Percentiles rank a stretch among this genome's conserved stretches.
Evolutionary conservation across 2,329 filamentous ascomycete species (phyloP).

Genomic region (Penicillium oxalicum): DNA sequence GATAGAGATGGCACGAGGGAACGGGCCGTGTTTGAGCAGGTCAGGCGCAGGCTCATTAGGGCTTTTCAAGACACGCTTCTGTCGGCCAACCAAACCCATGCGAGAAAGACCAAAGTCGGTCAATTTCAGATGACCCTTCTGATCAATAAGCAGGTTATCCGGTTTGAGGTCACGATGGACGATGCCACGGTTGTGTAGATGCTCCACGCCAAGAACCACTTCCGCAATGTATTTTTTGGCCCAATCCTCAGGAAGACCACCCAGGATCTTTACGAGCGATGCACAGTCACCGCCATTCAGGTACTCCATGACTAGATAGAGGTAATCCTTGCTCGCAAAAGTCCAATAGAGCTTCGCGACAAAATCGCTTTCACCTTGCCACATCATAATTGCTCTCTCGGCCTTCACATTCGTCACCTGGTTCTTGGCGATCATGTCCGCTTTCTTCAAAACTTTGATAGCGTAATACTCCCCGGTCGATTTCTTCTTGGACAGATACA

Average conservation of each 20-base stretch:
- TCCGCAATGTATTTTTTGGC: conserved; percentile 95
- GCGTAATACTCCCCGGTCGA: conserved; percentile 97
- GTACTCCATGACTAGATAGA: conserved; percentile 99
- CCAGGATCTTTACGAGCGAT: conserved; percentile 88
- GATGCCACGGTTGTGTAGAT: conserved; percentile 88
- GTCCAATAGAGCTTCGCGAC: conserved; percentile 99
- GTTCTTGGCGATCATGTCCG: conserved; percentile 99
- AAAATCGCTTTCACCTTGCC: conserved; percentile 98
- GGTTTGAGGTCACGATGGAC: conserved; percentile 96
- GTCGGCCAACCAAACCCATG: conserved; percentile 93
- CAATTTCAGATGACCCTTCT: conserved; percentile 91
- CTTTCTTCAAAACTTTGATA: conserved; percentile 97
- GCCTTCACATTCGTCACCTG: conserved; percentile 99
- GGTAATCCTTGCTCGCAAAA: conserved; percentile 97
- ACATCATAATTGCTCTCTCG: conserved; percentile 99
- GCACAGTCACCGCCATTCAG: conserved; percentile 96
- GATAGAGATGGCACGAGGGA: conserved; percentile 76
- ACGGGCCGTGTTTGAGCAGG: conserved; percentile 84
- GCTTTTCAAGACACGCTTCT: conserved; percentile 82
- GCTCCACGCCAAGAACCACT: conserved; percentile 92
- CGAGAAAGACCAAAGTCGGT: conserved; percentile 96
- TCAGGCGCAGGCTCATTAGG: conserved; percentile 82
- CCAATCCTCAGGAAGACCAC: conserved; percentile 92
- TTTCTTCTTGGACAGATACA: conserved; percentile 97
- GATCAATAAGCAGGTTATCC: conserved; percentile 94